phyloP scores from a whole-genome alignment of 441 rosid species.

The Populus hybrid region DNA sequence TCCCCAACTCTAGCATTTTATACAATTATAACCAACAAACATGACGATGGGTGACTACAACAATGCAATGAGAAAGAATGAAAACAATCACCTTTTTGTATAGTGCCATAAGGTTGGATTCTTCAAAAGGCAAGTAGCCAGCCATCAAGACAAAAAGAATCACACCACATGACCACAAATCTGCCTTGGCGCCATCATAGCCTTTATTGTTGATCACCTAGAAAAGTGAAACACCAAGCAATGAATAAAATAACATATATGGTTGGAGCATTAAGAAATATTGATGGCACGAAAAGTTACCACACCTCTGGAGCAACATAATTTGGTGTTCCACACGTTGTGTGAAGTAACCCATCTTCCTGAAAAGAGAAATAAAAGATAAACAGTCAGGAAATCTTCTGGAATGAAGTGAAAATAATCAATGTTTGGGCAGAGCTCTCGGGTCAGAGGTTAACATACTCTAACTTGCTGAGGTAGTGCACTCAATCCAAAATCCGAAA shows the following conservation, averaged over 20 bases:
- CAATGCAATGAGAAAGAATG: neutral
- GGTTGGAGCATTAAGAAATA: neutral
- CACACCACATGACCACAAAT: constrained; percentile 99
- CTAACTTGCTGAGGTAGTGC: constrained; percentile 99
- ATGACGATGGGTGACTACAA: neutral
- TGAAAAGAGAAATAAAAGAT: constrained; percentile 29
- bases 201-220: constrained; percentile 98
- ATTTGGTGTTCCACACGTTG: constrained; percentile 98
- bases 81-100: constrained; percentile 70
- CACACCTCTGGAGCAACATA: constrained; percentile 99
- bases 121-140: constrained; percentile 96
- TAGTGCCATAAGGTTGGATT: constrained; percentile 72
- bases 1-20: neutral
- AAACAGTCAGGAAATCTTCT: constrained; percentile 11
- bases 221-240: constrained; percentile 18
- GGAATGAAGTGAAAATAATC: neutral
- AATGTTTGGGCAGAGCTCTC: neutral
- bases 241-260: constrained; percentile 6
- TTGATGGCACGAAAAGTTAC: constrained; percentile 15
- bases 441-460: constrained; percentile 45
- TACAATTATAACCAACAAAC: neutral
- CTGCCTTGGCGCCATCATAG: constrained; percentile 98
- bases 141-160: constrained; percentile 97
- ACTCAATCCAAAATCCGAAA: constrained; percentile 97
- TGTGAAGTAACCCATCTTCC: constrained; percentile 99